These are phyloP conservation scores for Hippophae gyantsensis DNA, from an alignment of 306 rosid species.

Conservation along the genomic window DNA sequence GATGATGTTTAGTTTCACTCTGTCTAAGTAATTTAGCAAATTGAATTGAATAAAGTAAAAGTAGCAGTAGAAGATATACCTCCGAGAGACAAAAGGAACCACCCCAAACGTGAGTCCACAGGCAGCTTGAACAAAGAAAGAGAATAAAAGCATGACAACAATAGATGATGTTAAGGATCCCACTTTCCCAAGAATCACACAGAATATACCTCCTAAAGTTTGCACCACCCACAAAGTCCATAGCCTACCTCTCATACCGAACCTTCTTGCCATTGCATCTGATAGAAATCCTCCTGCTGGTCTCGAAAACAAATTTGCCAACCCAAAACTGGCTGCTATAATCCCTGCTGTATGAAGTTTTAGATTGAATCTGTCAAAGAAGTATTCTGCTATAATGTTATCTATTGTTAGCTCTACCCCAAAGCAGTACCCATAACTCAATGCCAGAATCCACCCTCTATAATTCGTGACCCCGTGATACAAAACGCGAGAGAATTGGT, in stretches of 20 bases:
- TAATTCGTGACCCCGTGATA: slow-evolving; percentile 47
- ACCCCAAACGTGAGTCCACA: slow-evolving; percentile 93
- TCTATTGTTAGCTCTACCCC: slow-evolving; percentile 78
- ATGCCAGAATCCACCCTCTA: slow-evolving; percentile 77
- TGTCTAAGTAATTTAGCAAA: background rate
- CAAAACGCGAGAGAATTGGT: slow-evolving; percentile 41
- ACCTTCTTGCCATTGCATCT: slow-evolving; percentile 47
- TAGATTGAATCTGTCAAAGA: slow-evolving; percentile 61
- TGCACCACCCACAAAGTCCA: slow-evolving; percentile 71
- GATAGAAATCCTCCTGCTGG: slow-evolving; percentile 71
- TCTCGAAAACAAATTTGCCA: slow-evolving; percentile 60
- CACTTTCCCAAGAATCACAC: slow-evolving; percentile 50
- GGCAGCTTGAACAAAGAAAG: slow-evolving; percentile 72
- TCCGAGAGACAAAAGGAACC: slow-evolving; percentile 83
- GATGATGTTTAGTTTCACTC: no score
- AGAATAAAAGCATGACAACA: slow-evolving; percentile 61
- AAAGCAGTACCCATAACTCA: slow-evolving; percentile 80
- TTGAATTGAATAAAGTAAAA: background rate
- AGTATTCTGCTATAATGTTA: slow-evolving; percentile 74
- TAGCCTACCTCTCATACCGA: slow-evolving; percentile 81
- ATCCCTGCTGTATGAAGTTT: slow-evolving; percentile 66
- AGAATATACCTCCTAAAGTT: slow-evolving; percentile 58
- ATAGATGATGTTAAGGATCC: slow-evolving; percentile 43
- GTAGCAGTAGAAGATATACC: slow-evolving; percentile 25
- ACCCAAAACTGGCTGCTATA: slow-evolving; percentile 67